These are phyloP conservation scores for Herpetomonas tarakana DNA, from an alignment of 208 protist genomes.

Conservation along the genomic window DNA sequence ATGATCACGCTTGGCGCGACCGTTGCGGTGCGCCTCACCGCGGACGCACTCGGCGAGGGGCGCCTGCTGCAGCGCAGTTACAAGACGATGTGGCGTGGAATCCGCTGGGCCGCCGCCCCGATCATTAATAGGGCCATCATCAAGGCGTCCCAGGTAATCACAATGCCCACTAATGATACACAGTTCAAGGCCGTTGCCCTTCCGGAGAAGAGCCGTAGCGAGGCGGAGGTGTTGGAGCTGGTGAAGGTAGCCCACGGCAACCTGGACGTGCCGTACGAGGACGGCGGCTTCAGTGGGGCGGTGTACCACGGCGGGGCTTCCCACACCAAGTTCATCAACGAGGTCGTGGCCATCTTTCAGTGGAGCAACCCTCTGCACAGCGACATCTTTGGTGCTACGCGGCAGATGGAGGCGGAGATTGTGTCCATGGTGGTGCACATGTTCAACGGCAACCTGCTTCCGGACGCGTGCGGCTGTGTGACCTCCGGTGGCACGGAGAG, in stretches of 20 bases:
- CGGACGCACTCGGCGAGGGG: conserved; percentile 45
- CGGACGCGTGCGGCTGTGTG: conserved; percentile 92
- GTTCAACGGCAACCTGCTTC: conserved; percentile 88
- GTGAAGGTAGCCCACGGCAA: conserved; percentile 48
- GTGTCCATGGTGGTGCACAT: conserved; percentile 95
- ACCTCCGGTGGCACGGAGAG: conserved; percentile 97
- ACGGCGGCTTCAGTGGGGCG: conserved; percentile 84
- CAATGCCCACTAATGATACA: conserved; percentile 63
- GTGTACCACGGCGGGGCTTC: conserved; percentile 91
- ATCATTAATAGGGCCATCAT: conserved; percentile 55
- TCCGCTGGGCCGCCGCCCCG: conserved; percentile 49
- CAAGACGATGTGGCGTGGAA: conserved; percentile 42
- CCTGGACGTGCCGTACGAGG: conserved; percentile 68
- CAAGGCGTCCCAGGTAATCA: conserved; percentile 31
- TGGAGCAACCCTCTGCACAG: conserved; percentile 97
- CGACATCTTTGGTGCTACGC: conserved; percentile 94
- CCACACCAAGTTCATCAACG: conserved; percentile 85
- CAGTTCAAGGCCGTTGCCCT: conserved; percentile 68
- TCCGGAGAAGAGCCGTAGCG: conserved; percentile 38
- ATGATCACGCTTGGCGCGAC: conserved; percentile 41
- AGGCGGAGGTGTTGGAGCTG: conserved; percentile 63
- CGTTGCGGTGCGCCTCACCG: conserved; percentile 29
- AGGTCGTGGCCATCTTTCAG: conserved; percentile 88
- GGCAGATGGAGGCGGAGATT: conserved; percentile 98
- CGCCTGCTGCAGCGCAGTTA: conserved; percentile 50